Evolutionary conservation across 75 land plant species (phyloP).

Genomic region (Cunninghamia lanceolata): DNA sequence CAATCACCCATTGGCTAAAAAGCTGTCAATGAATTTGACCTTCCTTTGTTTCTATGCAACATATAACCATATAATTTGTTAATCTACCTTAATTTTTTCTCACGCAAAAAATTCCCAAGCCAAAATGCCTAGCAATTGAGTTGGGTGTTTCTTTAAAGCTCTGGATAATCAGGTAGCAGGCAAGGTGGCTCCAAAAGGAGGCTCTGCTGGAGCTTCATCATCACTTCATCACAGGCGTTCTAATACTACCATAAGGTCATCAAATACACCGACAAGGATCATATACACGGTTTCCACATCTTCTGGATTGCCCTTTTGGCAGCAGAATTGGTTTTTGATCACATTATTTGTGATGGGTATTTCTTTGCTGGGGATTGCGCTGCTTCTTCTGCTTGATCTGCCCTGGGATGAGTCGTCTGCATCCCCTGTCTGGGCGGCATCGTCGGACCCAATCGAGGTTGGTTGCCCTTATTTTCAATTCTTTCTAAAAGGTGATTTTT

Average conservation of each 20-base stretch:
- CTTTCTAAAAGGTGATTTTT: too few relatives aligned
- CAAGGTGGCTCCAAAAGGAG: not conserved
- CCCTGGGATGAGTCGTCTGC: slow-evolving; percentile 9
- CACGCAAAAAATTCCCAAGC: not conserved
- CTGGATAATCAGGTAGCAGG: not conserved
- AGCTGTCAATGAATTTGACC: not conserved
- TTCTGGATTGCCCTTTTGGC: slow-evolving; percentile 42
- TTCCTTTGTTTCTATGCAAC: not conserved
- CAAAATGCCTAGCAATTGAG: not conserved
- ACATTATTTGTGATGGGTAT: slow-evolving; percentile 42
- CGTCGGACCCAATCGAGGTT: slow-evolving; percentile 28
- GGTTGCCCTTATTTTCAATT: not conserved
- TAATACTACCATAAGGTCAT: not conserved
- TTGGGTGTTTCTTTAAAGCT: not conserved
- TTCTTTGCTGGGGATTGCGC: slow-evolving; percentile 37
- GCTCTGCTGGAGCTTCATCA: not conserved
- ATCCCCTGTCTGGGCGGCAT: slow-evolving; percentile 6
- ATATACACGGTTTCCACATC: slow-evolving; percentile 19
- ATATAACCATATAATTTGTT: not conserved
- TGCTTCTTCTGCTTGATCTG: slow-evolving; percentile 45
- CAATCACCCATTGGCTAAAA: not conserved
- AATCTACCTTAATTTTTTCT: not conserved
- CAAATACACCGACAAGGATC: not conserved
- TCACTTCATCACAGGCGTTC: not conserved
- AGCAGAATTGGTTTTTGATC: slow-evolving; percentile 46